A percentile compares a stretch with the other conserved stretches of the same genome.
Conservation (phyloP, 78 protist species). For the Ministeria vibrans region DNA sequence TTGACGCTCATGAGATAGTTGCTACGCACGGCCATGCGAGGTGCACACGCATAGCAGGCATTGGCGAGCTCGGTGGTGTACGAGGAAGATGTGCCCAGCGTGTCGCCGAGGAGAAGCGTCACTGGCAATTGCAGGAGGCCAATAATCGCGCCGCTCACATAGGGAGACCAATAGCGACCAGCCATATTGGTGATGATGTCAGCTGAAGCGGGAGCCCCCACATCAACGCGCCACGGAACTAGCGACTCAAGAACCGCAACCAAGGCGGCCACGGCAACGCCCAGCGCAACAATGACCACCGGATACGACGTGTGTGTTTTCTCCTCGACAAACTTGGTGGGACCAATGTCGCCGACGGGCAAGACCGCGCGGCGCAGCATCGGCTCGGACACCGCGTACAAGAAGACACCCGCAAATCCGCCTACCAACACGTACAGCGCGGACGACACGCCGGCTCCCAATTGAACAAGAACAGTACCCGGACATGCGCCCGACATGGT, state of each 20-base stretch:
- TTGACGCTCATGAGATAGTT: background rate
- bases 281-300: too few relatives aligned
- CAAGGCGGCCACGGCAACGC: too few relatives aligned
- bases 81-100: conserved; percentile 4
- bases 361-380: too few relatives aligned
- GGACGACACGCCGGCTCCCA: background rate
- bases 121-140: conserved; percentile 28
- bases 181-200: too few relatives aligned
- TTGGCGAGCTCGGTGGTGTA: conserved; percentile 19
- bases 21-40: background rate
- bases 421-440: background rate
- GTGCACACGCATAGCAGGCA: background rate
- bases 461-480: too few relatives aligned
- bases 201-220: too few relatives aligned
- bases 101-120: background rate
- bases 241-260: too few relatives aligned
- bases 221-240: too few relatives aligned
- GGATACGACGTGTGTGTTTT: too few relatives aligned
- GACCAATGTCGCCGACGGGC: too few relatives aligned
- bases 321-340: too few relatives aligned
- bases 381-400: too few relatives aligned
- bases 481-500: background rate
- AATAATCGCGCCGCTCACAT: background rate
- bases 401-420: background rate
- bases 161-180: background rate